phyloP scores from a whole-genome alignment of 176 grass and related monocot species.

The Avena atlantica region DNA sequence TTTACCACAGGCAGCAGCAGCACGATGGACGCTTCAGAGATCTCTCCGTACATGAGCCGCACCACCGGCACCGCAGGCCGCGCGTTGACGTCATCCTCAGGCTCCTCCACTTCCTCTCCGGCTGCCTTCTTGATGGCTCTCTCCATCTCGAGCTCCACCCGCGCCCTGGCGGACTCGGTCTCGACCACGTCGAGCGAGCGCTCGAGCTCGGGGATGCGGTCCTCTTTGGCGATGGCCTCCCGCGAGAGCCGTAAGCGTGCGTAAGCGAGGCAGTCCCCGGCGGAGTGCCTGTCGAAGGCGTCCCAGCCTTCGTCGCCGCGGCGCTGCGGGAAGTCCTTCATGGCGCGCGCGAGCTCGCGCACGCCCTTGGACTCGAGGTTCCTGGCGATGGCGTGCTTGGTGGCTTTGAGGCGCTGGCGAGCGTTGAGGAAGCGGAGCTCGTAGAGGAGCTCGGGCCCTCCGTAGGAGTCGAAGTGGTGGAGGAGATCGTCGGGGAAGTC shows the following conservation, averaged over 20 bases:
- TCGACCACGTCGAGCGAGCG: conserved; percentile 62
- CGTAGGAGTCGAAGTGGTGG: conserved; percentile 65
- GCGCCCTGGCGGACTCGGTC: conserved; percentile 49
- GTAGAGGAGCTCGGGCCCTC: conserved; percentile 75
- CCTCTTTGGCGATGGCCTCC: conserved; percentile 51
- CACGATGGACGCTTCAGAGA: conserved; percentile 71
- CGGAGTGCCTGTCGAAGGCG: conserved; percentile 52
- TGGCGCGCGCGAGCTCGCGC: conserved; percentile 64
- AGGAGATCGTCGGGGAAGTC: conserved; percentile 54
- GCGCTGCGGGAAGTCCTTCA: conserved; percentile 75
- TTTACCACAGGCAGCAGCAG: conserved; percentile 64
- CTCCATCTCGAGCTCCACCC: conserved; percentile 60
- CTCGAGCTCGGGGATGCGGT: conserved; percentile 55
- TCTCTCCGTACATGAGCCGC: conserved; percentile 66
- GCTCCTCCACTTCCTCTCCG: conserved; percentile 46
- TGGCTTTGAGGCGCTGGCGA: conserved; percentile 57
- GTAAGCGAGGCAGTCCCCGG: conserved; percentile 86
- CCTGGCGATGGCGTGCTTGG: conserved; percentile 47
- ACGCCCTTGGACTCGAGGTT: conserved; percentile 59
- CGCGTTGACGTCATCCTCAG: not conserved
- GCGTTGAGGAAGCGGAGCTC: conserved; percentile 80
- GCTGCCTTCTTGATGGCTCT: conserved; percentile 45
- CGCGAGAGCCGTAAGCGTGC: conserved; percentile 66
- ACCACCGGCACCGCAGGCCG: conserved; percentile 54
- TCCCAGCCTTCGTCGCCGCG: conserved; percentile 65